Evolutionary conservation across 345 rosid genomes (phyloP), one percentile per base, ranked within the genome.

Genomic region (Pugionium cornutum): DNA sequence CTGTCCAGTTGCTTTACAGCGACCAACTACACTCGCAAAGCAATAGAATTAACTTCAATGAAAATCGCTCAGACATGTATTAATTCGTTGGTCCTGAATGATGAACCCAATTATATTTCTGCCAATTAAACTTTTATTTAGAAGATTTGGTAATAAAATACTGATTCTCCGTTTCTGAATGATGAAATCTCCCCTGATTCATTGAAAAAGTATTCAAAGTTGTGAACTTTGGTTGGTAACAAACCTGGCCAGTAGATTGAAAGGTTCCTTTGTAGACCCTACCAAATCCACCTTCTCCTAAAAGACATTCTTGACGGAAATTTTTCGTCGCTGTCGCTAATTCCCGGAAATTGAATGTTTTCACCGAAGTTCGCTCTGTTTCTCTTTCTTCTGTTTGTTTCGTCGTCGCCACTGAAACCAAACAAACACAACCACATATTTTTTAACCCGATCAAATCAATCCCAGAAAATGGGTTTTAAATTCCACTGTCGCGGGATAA

Each of bases 281-380:
- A 48, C 97, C 91, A 31, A 78, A 88, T 25, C 91, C 84, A 49
- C 96, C 96, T 78, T 90, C 97, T 30, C 92, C 91, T 32, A 90
- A 27, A 37, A 88, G 77, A 71, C 83, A 79, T 67, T 84, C 97
- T 9, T 82, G 84, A 2, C 84, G 80, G 77, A 90, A 90, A 66
- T 88, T 90, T 68, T 71, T 84, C 4, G 97, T 90, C 6, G 96
- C 95, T 5, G 91, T 31, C 5, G 91, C 91, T 9, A 90, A 72
- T 53, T 90, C 96, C 2, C 89, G 83, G 68, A 90, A 86, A 27
- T 79, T 80, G 50, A 86, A 73, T 67, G 6, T 78, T 68, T 39
- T 42, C 10, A 66, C 4, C 29, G 66, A 44, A 42, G 11, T 1
- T 54, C 48, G 36, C 43, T 53, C 42, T 77, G 49, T 52, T 49